A percentile compares a stretch with the other conserved stretches of the same genome.
phyloP scores from a whole-genome alignment of 1,284 basidiomycete species.

The Coniophora puteana region DNA sequence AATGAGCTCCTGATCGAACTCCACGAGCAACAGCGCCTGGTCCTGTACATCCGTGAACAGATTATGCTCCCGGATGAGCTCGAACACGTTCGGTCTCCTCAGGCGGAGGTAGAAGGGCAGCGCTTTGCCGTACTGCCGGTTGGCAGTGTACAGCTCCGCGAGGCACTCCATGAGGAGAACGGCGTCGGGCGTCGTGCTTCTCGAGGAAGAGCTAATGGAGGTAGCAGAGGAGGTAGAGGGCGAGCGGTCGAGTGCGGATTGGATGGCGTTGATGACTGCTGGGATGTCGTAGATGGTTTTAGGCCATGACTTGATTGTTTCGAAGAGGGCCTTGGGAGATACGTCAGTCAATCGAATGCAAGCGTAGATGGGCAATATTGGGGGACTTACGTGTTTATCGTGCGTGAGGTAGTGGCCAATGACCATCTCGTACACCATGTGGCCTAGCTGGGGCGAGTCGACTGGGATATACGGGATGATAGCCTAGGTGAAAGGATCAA shows the following conservation, averaged over 20 bases:
- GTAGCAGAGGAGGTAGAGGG: constrained; percentile 55
- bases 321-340: constrained; percentile 58
- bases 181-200: constrained; percentile 34
- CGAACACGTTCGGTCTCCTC: constrained; percentile 87
- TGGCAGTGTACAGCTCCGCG: constrained; percentile 86
- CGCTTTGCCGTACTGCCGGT: constrained; percentile 92
- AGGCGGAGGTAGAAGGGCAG: constrained; percentile 87
- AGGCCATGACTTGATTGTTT: constrained; percentile 88
- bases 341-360: constrained; percentile 8
- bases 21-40: constrained; percentile 86
- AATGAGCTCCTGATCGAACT: constrained; percentile 90
- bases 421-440: constrained; percentile 94
- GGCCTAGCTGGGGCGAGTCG: constrained; percentile 74
- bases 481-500: constrained; percentile 38
- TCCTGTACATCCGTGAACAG: constrained; percentile 95
- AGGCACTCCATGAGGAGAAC: constrained; percentile 85
- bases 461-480: constrained; percentile 92
- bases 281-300: constrained; percentile 85
- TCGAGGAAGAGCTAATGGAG: constrained; percentile 34
- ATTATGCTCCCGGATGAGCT: constrained; percentile 92
- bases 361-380: background rate
- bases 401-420: constrained; percentile 83
- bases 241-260: constrained; percentile 72
- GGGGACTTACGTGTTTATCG: constrained; percentile 62
- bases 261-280: constrained; percentile 85